Base-by-base conservation (phyloP, 164 flowering plant species). In the Amborella trichopoda region DNA sequence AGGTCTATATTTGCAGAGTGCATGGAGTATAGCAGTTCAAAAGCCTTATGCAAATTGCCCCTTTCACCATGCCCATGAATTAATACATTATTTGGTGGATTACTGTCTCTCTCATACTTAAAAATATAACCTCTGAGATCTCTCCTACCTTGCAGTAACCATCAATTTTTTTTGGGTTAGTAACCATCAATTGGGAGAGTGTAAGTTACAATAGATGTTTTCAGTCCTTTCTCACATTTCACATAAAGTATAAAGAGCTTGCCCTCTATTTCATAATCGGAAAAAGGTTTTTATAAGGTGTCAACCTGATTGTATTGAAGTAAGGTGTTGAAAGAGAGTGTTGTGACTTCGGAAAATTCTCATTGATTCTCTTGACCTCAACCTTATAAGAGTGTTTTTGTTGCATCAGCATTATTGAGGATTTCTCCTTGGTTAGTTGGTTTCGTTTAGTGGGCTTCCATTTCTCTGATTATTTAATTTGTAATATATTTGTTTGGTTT, bases 241-340 rank as follows among this genome's bases (percentile, higher is more conserved):
- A 2, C 75, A 70, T 39, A 71, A 60, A 43, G 55, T 65, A n/a
- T 40, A 33, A 22, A 58, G 56, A 23, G 79, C 73, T 32, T 13
- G 55, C 22, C 36, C 40, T 1, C 37, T 40, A 25, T 65, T 50
- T 17, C 41, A 48, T 21, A 27, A 22, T 56, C 67, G 65, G 46
- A 75, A 71, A 40, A 52, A 71, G 17, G 79, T 75, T 13, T 46
- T 46, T 22, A 77, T 73, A 37, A 77, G 56, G 3, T n/a, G n/a
- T n/a, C n/a, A n/a, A n/a, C n/a, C n/a, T n/a, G n/a, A n/a, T n/a
- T n/a, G n/a, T n/a, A n/a, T n/a, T n/a, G n/a, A n/a, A n/a, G n/a
- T n/a, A n/a, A n/a, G n/a, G n/a, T n/a, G n/a, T n/a, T n/a, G n/a
- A n/a, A n/a, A n/a, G n/a, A n/a, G n/a, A n/a, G n/a, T n/a, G n/a